phyloP scores from a whole-genome alignment of 768 basidiomycete genomes.

The Leccinum disarticulatum region DNA sequence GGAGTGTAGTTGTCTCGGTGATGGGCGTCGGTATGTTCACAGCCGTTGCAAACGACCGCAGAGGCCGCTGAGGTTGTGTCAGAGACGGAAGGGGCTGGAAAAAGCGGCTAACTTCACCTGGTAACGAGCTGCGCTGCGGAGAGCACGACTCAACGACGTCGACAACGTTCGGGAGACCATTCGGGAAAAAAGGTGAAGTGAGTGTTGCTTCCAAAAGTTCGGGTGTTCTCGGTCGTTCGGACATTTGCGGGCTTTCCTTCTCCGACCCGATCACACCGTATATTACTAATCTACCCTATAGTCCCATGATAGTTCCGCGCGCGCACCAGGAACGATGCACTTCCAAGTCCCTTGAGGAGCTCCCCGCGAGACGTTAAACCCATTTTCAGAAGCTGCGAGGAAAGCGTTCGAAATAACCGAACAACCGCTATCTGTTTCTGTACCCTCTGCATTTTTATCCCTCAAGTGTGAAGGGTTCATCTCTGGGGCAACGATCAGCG shows the following conservation, averaged over 20 bases:
- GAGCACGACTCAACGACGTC: constrained; percentile 41
- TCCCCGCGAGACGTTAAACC: constrained; percentile 41
- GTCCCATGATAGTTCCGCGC: constrained; percentile 8
- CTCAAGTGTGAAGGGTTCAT: background rate
- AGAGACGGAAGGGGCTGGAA: background rate
- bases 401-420: constrained; percentile 31
- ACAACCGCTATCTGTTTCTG: background rate
- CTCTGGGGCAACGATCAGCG: constrained; percentile 28
- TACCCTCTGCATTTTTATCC: background rate
- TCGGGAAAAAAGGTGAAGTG: constrained; percentile 28
- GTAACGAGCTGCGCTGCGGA: constrained; percentile 39
- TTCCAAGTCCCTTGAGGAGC: constrained; percentile 38
- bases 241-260: constrained; percentile 20
- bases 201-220: constrained; percentile 20
- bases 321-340: constrained; percentile 41
- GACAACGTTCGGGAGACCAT: constrained; percentile 50
- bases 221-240: constrained; percentile 35
- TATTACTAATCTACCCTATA: background rate
- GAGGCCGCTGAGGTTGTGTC: constrained; percentile 39
- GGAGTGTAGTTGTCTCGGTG: constrained; percentile 88
- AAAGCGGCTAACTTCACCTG: constrained; percentile 29
- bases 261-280: constrained; percentile 19
- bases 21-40: constrained; percentile 66
- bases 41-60: constrained; percentile 76
- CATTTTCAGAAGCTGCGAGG: constrained; percentile 54